phyloP scores from a whole-genome alignment of 2,329 filamentous ascomycete species.

The Biscogniauxia sp. region DNA sequence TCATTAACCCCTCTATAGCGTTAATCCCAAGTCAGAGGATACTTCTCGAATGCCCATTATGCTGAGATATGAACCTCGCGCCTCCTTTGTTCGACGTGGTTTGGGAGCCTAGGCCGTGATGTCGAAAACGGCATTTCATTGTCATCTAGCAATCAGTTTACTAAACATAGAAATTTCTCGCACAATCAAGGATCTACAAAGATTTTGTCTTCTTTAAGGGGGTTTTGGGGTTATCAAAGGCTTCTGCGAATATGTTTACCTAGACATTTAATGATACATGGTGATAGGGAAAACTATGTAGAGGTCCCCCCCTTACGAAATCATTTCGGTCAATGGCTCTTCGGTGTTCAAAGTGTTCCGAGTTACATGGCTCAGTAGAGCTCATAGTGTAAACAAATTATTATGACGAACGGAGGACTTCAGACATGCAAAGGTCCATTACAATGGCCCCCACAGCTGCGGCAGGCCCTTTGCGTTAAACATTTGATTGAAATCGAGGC shows the following conservation, averaged over 20 bases:
- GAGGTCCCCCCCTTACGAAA: no score
- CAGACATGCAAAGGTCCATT: background rate
- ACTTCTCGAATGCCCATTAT: background rate
- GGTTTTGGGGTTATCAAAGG: background rate
- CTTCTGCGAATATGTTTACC: background rate
- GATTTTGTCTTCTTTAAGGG: background rate
- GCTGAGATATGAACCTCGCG: background rate
- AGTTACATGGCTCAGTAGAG: no score
- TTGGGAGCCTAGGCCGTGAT: background rate
- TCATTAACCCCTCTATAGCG: no score
- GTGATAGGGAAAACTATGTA: no score
- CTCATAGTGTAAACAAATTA: background rate
- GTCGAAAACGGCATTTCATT: conserved; percentile 5
- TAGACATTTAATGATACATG: no score
- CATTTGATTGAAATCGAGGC: background rate
- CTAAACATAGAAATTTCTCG: conserved; percentile 6
- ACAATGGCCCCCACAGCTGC: background rate
- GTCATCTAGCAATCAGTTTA: conserved; percentile 8
- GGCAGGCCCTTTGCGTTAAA: background rate
- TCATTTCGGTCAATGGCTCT: no score
- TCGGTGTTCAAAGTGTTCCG: no score
- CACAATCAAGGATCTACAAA: conserved; percentile 3
- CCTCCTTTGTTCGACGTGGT: background rate
- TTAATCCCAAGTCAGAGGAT: background rate
- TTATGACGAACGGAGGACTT: background rate